Base-by-base conservation (phyloP, 2,329 filamentous ascomycete genomes). In the Aspergillus neotritici region DNA sequence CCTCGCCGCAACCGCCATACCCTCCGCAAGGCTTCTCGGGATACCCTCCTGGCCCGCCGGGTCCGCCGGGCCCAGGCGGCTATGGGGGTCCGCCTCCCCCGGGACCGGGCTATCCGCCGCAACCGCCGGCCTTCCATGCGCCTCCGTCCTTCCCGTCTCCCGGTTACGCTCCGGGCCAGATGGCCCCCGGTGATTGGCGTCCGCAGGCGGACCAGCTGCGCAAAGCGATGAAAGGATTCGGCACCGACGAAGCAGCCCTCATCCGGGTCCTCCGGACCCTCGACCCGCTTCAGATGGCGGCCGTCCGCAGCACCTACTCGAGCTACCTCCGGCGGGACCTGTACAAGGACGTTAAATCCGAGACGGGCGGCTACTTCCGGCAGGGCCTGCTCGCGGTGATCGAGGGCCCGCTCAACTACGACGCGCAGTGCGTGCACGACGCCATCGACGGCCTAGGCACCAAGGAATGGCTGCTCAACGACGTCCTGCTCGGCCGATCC, bases 151-250 rank as follows among this genome's bases (percentile, higher is more conserved):
- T 78, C 9, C 79, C 87, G 1, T 86, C 86, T 0, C 67, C 77
- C 0, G 90, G 90, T 30, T 96, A 95, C 58, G 80, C 81, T 3
- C 76, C 84, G 0, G 79, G 80, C 10, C 84, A 86, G 57, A 72
- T 79, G 35, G 84, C 87, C 34, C 74, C 79, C 25, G 72, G 76
- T 13, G 82, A 94, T 51, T 83, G 80, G 37, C 75, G 71, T 3
- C 69, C 73, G 10, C 82, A 93, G 54, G 85, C 87, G 0, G 79
- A 88, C 44, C 78, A 74, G 4, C 72, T 94, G 15, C 80, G 87
- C 41, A 78, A 78, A 54, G 87, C 91, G 2, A 95, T 96, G 88
- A 95, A 94, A 66, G 89, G 89, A 0, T 87, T 95, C 49, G 91
- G 90, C 29, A 96, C 90, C 0, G 82, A 97, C 57, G 90, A 96